Evolutionary conservation across 2,329 filamentous ascomycete species (phyloP), one percentile per base, ranked within the genome.

Genomic region (Neonectria ditissima): DNA sequence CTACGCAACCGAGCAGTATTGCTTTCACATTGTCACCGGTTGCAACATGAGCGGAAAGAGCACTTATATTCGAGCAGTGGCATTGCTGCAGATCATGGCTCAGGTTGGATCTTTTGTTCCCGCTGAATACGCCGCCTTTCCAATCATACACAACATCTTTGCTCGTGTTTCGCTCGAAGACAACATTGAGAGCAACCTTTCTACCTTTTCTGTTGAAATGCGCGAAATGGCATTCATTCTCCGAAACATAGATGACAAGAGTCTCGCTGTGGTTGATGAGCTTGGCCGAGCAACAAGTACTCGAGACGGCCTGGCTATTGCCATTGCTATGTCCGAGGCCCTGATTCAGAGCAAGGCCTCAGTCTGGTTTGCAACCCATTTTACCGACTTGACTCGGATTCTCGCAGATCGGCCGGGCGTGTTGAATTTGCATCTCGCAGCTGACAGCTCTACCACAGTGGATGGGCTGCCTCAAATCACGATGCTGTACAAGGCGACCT

Each of bases 1-100:
- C 28, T 98, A 94, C 72, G 91, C 93, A 3, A 92, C 90, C 0
- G 86, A 91, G 34, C 89, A 95, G 64, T 89, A 89, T 37, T 89
- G 94, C 1, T 97, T 97, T 73, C 94, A 98, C 69, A 91, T 98
- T 65, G 90, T 99, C 66, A 98, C 95, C 0, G 95, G 96, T 4
- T 97, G 93, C 76, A 99, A 99, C 72, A 99, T 99, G 96, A 97
- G 93, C 71, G 96, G 94, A 1, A 99, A 98, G 77, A 97, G 92
- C 67, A 99, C 94, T 0, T 98, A 97, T 74, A 97, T 98, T 66
- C 89, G 93, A 53, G 91, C 92, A 2, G 84, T 97, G 24, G 92
- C 95, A 0, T 81, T 99, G 32, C 88, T 97, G 74, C 89, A 92
- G 47, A 89, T 99, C 62, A 97, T 99, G 94, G 93, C 93, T 1